A percentile compares a stretch with the other conserved stretches of the same genome.
Conservation (phyloP, 1,284 basidiomycete genomes). For the Pyrrhoderma lamaoense region DNA sequence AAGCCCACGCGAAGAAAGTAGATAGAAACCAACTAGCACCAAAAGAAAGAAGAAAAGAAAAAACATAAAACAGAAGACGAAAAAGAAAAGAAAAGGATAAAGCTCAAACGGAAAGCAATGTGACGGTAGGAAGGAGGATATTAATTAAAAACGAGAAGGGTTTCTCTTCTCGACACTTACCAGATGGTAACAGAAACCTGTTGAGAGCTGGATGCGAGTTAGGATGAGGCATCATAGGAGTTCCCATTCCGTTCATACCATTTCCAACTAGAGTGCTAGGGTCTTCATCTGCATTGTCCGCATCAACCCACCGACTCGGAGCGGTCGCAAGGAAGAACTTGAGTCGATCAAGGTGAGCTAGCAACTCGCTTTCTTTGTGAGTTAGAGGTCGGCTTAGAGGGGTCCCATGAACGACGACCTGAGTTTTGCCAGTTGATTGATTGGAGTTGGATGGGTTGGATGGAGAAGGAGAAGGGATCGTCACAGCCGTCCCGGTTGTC, state of each 20-base stretch:
- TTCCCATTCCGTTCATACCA: constrained; percentile 8
- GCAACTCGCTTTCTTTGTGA: constrained; percentile 54
- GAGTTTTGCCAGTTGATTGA: not conserved
- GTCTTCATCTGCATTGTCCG: constrained; percentile 24
- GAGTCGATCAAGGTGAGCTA: constrained; percentile 67
- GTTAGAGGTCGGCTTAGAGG: constrained; percentile 47
- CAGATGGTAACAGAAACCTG: constrained; percentile 17
- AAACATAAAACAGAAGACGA: not conserved
- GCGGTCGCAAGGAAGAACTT: constrained; percentile 87
- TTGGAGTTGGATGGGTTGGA: not conserved
- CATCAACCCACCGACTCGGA: constrained; percentile 56
- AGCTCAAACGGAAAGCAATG: not conserved
- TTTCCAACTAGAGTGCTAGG: constrained; percentile 20
- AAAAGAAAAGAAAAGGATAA: not conserved
- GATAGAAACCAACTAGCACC: no score
- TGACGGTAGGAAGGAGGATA: not conserved
- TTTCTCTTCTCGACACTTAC: constrained; percentile 8
- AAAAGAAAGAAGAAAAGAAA: not conserved
- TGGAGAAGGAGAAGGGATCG: not conserved
- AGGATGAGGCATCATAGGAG: constrained; percentile 17
- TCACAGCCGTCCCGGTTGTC: not conserved
- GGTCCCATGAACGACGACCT: constrained; percentile 7
- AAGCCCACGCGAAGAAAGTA: no score
- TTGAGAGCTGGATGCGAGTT: constrained; percentile 17
- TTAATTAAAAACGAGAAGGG: not conserved